phyloP scores from a whole-genome alignment of 768 basidiomycete genomes.

The Ramaria sp. region DNA sequence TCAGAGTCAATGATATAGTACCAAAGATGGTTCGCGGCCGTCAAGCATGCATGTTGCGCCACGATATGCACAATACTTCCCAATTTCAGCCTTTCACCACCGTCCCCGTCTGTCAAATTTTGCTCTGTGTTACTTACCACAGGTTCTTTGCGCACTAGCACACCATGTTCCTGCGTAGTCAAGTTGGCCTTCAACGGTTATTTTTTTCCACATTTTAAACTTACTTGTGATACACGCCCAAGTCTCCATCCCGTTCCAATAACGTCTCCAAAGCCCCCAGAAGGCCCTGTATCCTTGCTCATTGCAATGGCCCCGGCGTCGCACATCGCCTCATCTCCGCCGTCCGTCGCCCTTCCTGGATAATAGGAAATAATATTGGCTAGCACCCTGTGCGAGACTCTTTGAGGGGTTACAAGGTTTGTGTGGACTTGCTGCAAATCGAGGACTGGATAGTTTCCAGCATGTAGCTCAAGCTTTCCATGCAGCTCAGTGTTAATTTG shows the following conservation, averaged over 20 bases:
- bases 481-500: slow-evolving; percentile 37
- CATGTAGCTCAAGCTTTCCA: slow-evolving; percentile 65
- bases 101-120: slow-evolving; percentile 14
- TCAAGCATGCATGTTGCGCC: slow-evolving; percentile 81
- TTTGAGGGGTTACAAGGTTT: slow-evolving; percentile 39
- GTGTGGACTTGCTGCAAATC: slow-evolving; percentile 82
- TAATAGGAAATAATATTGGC: slow-evolving; percentile 75
- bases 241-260: slow-evolving; percentile 49
- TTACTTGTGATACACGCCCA: slow-evolving; percentile 46
- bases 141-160: slow-evolving; percentile 31
- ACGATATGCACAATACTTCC: slow-evolving; percentile 62
- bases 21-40: slow-evolving; percentile 71
- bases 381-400: slow-evolving; percentile 57
- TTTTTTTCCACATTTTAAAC: slow-evolving; percentile 16
- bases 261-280: slow-evolving; percentile 61
- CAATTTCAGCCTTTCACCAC: slow-evolving; percentile 28
- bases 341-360: slow-evolving; percentile 49
- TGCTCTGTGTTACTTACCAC: not conserved
- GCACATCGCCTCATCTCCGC: slow-evolving; percentile 63
- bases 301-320: slow-evolving; percentile 82
- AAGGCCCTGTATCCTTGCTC: slow-evolving; percentile 77
- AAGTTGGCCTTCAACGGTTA: slow-evolving; percentile 12
- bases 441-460: slow-evolving; percentile 73
- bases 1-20: slow-evolving; percentile 71
- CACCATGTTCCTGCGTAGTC: slow-evolving; percentile 52